These are phyloP conservation scores for Hericium erinaceus DNA, from an alignment of 768 basidiomycete species.

Conservation along the genomic window DNA sequence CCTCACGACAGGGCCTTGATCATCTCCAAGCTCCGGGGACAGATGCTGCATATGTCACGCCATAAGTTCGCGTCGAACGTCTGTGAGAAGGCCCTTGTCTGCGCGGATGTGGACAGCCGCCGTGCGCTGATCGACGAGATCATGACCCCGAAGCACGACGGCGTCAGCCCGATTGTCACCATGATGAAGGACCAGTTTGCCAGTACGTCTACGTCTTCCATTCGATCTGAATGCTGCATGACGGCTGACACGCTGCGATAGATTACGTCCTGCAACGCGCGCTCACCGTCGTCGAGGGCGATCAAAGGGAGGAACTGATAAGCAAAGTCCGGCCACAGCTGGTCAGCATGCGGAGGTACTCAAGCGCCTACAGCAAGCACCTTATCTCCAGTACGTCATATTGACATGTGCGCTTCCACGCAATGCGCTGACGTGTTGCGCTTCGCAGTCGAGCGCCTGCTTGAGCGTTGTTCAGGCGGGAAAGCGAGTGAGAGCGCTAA, in stretches of 20 bases:
- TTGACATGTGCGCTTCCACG: constrained; percentile 6
- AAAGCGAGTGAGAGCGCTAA: constrained; percentile 6
- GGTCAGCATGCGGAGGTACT: constrained; percentile 58
- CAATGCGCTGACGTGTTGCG: too few species aligned
- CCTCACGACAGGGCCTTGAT: constrained; percentile 60
- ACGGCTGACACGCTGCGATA: constrained; percentile 20
- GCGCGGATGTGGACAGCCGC: constrained; percentile 55
- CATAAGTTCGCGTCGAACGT: constrained; percentile 97
- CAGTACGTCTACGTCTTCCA: constrained; percentile 41
- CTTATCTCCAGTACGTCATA: constrained; percentile 59
- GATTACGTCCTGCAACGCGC: constrained; percentile 86
- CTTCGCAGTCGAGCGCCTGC: constrained; percentile 54
- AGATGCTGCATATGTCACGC: constrained; percentile 69
- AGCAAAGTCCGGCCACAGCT: constrained; percentile 59
- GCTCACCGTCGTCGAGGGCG: constrained; percentile 54
- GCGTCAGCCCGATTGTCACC: constrained; percentile 54
- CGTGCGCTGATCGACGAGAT: constrained; percentile 74
- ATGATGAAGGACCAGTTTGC: constrained; percentile 87
- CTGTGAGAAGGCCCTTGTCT: constrained; percentile 79
- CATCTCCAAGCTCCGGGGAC: constrained; percentile 61
- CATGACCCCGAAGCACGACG: constrained; percentile 53
- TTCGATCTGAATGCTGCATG: not conserved
- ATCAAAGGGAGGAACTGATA: constrained; percentile 62
- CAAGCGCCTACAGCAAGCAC: constrained; percentile 72
- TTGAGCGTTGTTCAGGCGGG: constrained; percentile 39